Conservation (phyloP, 495 filamentous ascomycete genomes). For the Massariosphaeria phaeospora region DNA sequence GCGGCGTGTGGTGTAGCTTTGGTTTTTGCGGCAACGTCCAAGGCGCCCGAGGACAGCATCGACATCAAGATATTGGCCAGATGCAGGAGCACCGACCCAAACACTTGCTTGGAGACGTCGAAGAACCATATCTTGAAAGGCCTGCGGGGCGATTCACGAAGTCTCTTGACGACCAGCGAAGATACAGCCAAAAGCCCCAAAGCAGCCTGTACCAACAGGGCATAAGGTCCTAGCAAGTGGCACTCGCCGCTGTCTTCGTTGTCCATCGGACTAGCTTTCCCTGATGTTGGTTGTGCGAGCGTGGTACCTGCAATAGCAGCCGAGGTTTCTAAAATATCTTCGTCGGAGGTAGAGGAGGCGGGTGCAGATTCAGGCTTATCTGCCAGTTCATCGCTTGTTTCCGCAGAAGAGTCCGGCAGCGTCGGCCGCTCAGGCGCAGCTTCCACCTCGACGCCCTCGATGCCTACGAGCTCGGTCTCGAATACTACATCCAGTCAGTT, state of each 20-base stretch:
- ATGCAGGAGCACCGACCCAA: slow-evolving; percentile 85
- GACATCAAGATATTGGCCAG: slow-evolving; percentile 90
- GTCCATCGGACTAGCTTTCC: slow-evolving; percentile 31
- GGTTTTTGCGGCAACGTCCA: slow-evolving; percentile 41
- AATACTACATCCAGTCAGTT: slow-evolving; percentile 57
- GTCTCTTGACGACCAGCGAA: slow-evolving; percentile 87
- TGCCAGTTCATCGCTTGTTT: not conserved
- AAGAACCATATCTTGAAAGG: slow-evolving; percentile 95
- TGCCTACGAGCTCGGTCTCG: slow-evolving; percentile 86
- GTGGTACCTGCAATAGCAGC: slow-evolving; percentile 18
- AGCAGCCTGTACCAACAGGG: slow-evolving; percentile 80
- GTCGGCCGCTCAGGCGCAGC: slow-evolving; percentile 16
- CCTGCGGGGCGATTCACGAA: slow-evolving; percentile 83
- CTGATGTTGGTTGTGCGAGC: slow-evolving; percentile 3
- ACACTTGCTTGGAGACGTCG: slow-evolving; percentile 95
- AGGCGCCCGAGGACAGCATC: slow-evolving; percentile 81
- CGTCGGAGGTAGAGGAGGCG: not conserved
- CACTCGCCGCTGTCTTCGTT: slow-evolving; percentile 62
- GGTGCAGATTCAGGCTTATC: slow-evolving; percentile 5
- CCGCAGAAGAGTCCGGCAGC: too few species aligned
- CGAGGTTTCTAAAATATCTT: too few species aligned
- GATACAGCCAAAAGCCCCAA: slow-evolving; percentile 79
- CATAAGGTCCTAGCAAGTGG: slow-evolving; percentile 76
- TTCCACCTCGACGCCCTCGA: slow-evolving; percentile 61
- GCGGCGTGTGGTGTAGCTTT: slow-evolving; percentile 25